phyloP scores from a whole-genome alignment of 345 rosid genomes.

The Camelina neglecta region DNA sequence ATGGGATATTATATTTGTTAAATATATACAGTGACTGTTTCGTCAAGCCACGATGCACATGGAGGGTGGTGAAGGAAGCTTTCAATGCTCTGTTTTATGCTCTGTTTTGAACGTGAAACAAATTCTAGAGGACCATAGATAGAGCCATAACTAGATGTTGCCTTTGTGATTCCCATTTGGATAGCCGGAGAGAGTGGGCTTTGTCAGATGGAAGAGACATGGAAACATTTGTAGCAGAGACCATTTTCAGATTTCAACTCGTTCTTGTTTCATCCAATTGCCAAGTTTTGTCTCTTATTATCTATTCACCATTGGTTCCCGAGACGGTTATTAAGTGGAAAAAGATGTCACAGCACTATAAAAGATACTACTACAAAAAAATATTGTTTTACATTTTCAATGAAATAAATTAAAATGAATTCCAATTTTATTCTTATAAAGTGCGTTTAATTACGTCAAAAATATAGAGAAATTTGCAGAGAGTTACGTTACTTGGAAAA shows the following conservation, averaged over 20 bases:
- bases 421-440: not conserved
- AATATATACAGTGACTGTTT: slow-evolving; percentile 32
- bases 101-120: slow-evolving; percentile 41
- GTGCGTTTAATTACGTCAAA: not conserved
- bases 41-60: slow-evolving; percentile 43
- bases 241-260: slow-evolving; percentile 31
- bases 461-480: not conserved
- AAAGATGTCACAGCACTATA: slow-evolving; percentile 5
- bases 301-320: slow-evolving; percentile 34
- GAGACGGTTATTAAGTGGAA: slow-evolving; percentile 28
- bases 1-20: slow-evolving; percentile 35
- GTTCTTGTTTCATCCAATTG: slow-evolving; percentile 37
- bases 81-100: slow-evolving; percentile 41
- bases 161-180: slow-evolving; percentile 35
- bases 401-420: not conserved
- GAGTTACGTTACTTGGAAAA: not conserved
- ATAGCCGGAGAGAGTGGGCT: slow-evolving; percentile 28
- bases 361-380: not conserved
- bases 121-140: slow-evolving; percentile 30
- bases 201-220: slow-evolving; percentile 43
- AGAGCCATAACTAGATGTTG: slow-evolving; percentile 35
- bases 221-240: slow-evolving; percentile 37
- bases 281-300: not conserved
- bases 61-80: slow-evolving; percentile 39
- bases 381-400: not conserved